A percentile compares a stretch with the other conserved stretches of the same genome.
Conservation (phyloP, 768 basidiomycete species). For the Mycena alexandri region DNA sequence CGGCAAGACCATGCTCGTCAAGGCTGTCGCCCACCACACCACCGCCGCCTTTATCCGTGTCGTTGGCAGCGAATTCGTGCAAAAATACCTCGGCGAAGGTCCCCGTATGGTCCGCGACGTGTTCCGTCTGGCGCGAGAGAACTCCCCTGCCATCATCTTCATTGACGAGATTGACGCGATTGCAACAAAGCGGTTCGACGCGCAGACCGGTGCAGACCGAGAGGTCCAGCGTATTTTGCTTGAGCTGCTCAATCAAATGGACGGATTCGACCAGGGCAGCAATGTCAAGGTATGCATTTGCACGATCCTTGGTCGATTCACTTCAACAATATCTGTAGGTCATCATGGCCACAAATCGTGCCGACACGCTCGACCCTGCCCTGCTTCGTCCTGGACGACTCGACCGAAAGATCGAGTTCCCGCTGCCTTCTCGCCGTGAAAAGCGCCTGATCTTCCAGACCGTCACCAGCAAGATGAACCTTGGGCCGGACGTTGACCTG, state of each 20-base stretch:
- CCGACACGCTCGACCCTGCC: constrained; percentile 97
- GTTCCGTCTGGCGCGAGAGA: constrained; percentile 97
- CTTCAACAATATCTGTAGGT: constrained; percentile 66
- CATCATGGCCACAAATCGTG: constrained; percentile 99
- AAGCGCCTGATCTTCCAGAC: constrained; percentile 99
- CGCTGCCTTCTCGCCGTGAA: constrained; percentile 92
- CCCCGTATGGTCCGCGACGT: constrained; percentile 99
- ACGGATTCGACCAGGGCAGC: constrained; percentile 98
- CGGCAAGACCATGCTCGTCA: constrained; percentile 98
- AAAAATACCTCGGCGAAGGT: constrained; percentile 99
- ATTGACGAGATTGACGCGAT: constrained; percentile 99
- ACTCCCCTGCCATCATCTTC: constrained; percentile 98
- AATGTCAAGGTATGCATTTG: constrained; percentile 89
- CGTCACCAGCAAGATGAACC: constrained; percentile 96
- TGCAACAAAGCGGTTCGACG: constrained; percentile 99
- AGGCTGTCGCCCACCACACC: constrained; percentile 98
- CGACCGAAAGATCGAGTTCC: constrained; percentile 99
- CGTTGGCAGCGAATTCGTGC: constrained; percentile 98
- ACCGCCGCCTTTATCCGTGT: constrained; percentile 98
- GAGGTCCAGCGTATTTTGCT: constrained; percentile 99
- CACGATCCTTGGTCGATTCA: not conserved
- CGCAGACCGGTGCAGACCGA: constrained; percentile 98
- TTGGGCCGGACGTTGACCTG: constrained; percentile 96
- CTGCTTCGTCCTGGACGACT: constrained; percentile 96
- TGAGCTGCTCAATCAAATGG: constrained; percentile 98